Percentiles rank a stretch among this genome's conserved stretches.
These are phyloP conservation scores for Betula pendula DNA, from an alignment of 306 rosid species.

Conservation along the genomic window DNA sequence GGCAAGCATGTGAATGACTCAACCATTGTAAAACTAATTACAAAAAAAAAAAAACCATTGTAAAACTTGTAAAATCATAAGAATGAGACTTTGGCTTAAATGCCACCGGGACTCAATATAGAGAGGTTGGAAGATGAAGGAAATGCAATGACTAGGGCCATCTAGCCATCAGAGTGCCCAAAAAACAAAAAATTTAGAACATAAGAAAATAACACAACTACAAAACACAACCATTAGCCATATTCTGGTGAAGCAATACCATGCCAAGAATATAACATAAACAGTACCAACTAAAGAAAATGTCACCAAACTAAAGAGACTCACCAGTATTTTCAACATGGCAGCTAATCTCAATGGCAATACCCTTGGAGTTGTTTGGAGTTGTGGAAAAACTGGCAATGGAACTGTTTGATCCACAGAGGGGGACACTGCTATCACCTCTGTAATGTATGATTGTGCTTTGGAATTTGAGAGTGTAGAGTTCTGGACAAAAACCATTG, in stretches of 20 bases:
- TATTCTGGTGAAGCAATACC: conserved; percentile 18
- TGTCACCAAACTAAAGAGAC: conserved; percentile 32
- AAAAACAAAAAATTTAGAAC: neutral
- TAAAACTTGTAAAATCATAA: no score
- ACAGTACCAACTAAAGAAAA: neutral
- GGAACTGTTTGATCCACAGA: conserved; percentile 39
- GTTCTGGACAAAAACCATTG: conserved; percentile 46
- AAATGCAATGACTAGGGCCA: neutral
- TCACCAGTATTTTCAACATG: conserved; percentile 86
- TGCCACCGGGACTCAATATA: neutral
- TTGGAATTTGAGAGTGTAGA: conserved; percentile 70
- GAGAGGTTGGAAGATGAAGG: neutral
- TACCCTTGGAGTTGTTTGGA: conserved; percentile 52
- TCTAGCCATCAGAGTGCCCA: conserved; percentile 1
- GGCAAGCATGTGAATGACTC: neutral
- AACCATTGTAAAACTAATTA: no score
- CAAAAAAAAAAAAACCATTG: no score
- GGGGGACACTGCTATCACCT: conserved; percentile 71
- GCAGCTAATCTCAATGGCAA: conserved; percentile 83
- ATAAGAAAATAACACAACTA: neutral
- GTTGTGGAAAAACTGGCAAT: conserved; percentile 64
- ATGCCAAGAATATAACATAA: conserved; percentile 6
- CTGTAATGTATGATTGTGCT: conserved; percentile 60
- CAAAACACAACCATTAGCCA: conserved; percentile 8
- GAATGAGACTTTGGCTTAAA: neutral